Percentiles rank a stretch among this genome's conserved stretches.
Conservation (phyloP, 352 stramenopile species). For the Phytophthora pinifolia region DNA sequence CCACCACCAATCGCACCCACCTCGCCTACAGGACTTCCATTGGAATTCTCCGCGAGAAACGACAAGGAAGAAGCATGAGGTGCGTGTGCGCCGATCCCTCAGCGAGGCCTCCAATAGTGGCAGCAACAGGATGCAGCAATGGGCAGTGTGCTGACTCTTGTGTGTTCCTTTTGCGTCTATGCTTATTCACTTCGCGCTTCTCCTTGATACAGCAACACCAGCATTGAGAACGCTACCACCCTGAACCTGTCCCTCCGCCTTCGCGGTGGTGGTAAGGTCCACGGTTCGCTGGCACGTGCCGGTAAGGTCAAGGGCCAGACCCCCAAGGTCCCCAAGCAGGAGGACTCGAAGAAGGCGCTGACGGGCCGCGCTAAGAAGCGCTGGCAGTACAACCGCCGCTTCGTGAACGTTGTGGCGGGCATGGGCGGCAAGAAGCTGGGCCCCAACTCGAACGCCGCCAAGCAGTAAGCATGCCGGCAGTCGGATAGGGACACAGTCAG, state of each 20-base stretch:
- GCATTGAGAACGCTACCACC: constrained; percentile 97
- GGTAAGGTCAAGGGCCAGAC: constrained; percentile 99
- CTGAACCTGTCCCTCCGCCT: constrained; percentile 96
- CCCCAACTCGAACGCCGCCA: constrained; percentile 98
- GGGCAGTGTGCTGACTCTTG: constrained; percentile 30
- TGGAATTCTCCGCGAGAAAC: constrained; percentile 70
- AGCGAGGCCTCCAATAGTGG: too few species aligned
- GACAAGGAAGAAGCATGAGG: constrained; percentile 67
- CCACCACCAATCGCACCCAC: constrained; percentile 29
- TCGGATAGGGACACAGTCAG: constrained; percentile 11
- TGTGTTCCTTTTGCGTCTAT: constrained; percentile 10
- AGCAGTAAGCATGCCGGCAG: constrained; percentile 55
- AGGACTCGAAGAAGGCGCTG: constrained; percentile 98
- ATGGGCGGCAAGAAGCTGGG: constrained; percentile 97
- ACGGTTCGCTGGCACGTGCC: constrained; percentile 99
- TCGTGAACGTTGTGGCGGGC: constrained; percentile 98
- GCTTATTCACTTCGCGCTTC: background rate
- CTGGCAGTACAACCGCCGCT: constrained; percentile 99
- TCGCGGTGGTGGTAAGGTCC: constrained; percentile 96
- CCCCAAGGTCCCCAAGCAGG: constrained; percentile 98
- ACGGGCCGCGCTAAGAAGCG: constrained; percentile 99
- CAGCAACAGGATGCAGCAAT: constrained; percentile 1
- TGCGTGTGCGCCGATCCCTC: constrained; percentile 15
- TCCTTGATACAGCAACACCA: constrained; percentile 90
- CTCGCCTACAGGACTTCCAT: constrained; percentile 28